These are phyloP conservation scores for Suhomyces xylopsoci DNA, from an alignment of 805 yeast species.

Conservation along the genomic window DNA sequence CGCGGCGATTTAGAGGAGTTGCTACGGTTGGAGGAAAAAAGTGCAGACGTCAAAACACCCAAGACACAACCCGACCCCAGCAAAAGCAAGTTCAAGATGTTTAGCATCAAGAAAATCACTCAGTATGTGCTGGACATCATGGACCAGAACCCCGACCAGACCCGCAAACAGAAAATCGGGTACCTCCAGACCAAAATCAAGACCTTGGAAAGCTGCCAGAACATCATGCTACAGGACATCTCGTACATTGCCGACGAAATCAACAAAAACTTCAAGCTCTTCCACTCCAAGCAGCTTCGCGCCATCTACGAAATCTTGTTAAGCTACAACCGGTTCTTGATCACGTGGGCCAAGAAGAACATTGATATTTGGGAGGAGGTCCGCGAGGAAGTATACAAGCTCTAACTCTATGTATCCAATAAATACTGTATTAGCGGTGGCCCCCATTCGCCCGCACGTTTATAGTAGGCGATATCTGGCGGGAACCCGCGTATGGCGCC, in stretches of 20 bases:
- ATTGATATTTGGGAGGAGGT: conserved; percentile 67
- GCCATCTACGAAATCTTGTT: conserved; percentile 50
- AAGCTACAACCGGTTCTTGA: conserved; percentile 53
- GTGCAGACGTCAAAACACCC: conserved; percentile 18
- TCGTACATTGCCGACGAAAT: conserved; percentile 41
- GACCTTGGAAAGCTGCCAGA: conserved; percentile 51
- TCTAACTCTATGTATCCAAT: not conserved
- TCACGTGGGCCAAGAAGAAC: conserved; percentile 67
- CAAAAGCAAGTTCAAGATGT: conserved; percentile 39
- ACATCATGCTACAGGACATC: conserved; percentile 39
- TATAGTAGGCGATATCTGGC: conserved; percentile 56
- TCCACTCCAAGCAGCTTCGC: conserved; percentile 48
- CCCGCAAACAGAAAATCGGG: conserved; percentile 52
- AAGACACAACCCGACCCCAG: conserved; percentile 4
- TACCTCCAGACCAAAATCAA: conserved; percentile 50
- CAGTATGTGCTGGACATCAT: conserved; percentile 55
- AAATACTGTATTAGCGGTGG: conserved; percentile 45
- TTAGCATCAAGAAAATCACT: conserved; percentile 50
- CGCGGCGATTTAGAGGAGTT: conserved; percentile 29
- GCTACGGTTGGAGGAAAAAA: conserved; percentile 28
- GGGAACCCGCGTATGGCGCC: conserved; percentile 67
- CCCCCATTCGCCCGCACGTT: conserved; percentile 67
- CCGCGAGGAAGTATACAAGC: conserved; percentile 34
- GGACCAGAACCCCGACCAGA: conserved; percentile 64
- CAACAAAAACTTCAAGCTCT: conserved; percentile 47